These are phyloP conservation scores for Medicago lupulina DNA, from an alignment of 306 rosid genomes.

Conservation along the genomic window DNA sequence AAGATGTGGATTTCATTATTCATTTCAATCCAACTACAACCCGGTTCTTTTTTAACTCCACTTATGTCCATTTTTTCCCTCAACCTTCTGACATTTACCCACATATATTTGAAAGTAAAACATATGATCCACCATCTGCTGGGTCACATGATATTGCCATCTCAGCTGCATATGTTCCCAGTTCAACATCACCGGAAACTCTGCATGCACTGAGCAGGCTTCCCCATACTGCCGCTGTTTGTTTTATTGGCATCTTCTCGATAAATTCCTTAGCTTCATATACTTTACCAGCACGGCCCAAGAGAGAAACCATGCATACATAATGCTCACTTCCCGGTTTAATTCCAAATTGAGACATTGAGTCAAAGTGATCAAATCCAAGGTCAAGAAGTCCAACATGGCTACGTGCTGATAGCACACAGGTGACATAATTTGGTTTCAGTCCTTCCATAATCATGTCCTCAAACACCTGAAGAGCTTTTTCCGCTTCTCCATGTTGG, in stretches of 20 bases:
- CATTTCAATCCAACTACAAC: constrained; percentile 68
- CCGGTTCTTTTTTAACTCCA: constrained; percentile 78
- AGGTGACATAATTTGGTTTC: constrained; percentile 76
- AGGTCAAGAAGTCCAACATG: constrained; percentile 80
- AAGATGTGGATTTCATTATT: constrained; percentile 50
- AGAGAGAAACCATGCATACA: constrained; percentile 83
- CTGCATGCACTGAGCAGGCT: constrained; percentile 86
- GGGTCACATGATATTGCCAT: constrained; percentile 82
- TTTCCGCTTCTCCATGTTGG: constrained; percentile 79
- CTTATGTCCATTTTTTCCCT: constrained; percentile 70
- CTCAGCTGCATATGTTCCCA: constrained; percentile 81
- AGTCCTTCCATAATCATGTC: constrained; percentile 58
- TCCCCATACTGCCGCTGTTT: constrained; percentile 85
- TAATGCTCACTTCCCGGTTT: constrained; percentile 84
- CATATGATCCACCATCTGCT: constrained; percentile 78
- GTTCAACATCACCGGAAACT: constrained; percentile 71
- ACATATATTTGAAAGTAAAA: constrained; percentile 87
- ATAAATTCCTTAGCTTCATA: constrained; percentile 74
- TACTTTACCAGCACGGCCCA: constrained; percentile 75
- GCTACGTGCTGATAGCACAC: constrained; percentile 83
- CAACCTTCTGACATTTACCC: constrained; percentile 72
- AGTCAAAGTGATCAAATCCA: constrained; percentile 70
- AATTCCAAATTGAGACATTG: constrained; percentile 64
- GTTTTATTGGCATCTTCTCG: constrained; percentile 73
- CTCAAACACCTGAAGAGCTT: constrained; percentile 68